A percentile compares a stretch with the other conserved stretches of the same genome.
Conservation (phyloP, 441 rosid genomes). For the Manihot esculenta region DNA sequence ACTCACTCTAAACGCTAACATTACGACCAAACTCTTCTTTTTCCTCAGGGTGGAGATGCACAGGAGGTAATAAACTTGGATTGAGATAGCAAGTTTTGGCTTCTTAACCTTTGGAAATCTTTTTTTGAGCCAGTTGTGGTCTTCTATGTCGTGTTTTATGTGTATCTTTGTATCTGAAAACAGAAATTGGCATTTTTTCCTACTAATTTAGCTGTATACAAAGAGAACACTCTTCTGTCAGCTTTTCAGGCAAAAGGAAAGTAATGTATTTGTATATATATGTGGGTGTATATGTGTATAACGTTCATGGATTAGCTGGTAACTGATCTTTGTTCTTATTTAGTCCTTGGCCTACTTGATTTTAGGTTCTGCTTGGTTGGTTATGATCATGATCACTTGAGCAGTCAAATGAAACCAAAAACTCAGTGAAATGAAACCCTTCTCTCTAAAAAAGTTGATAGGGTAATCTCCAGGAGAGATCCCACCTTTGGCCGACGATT, state of each 20-base stretch:
- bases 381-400: conserved; percentile 5
- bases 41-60: conserved; percentile 44
- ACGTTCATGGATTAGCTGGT: conserved; percentile 23
- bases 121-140: conserved; percentile 33
- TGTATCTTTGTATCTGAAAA: conserved; percentile 26
- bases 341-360: conserved; percentile 16
- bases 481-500: too few species aligned
- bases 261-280: conserved; percentile 19
- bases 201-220: conserved; percentile 38
- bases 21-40: conserved; percentile 39
- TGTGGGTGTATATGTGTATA: conserved; percentile 33
- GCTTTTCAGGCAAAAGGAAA: conserved; percentile 28
- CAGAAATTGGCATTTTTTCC: conserved; percentile 25
- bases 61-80: conserved; percentile 37
- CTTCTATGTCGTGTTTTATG: conserved; percentile 20
- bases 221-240: conserved; percentile 11
- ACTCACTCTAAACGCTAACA: conserved; percentile 61
- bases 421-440: too few species aligned
- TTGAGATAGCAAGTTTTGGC: conserved; percentile 34
- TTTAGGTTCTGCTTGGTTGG: conserved; percentile 16
- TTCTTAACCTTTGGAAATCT: conserved; percentile 24
- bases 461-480: too few species aligned
- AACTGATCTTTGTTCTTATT: conserved; percentile 16
- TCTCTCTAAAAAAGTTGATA: too few species aligned
- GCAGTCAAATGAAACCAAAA: not conserved